These are phyloP conservation scores for Albophoma yamanashiensis DNA, from an alignment of 2,329 filamentous ascomycete genomes.

Conservation along the genomic window DNA sequence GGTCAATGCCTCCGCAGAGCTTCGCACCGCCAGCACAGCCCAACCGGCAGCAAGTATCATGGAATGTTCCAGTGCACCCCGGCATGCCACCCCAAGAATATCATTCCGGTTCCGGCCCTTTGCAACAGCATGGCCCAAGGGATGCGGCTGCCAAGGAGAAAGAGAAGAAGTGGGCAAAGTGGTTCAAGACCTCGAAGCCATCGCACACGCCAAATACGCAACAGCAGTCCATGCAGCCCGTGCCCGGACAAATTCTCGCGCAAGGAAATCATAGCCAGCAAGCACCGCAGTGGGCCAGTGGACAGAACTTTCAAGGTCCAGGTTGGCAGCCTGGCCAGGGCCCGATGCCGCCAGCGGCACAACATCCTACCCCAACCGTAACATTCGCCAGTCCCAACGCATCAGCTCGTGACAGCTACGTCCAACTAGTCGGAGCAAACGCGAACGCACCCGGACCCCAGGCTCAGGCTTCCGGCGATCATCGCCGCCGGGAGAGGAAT, in stretches of 20 bases:
- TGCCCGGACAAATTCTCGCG: background rate
- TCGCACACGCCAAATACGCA: constrained; percentile 1
- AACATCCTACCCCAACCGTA: no score
- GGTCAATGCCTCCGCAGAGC: background rate
- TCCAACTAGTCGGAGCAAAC: background rate
- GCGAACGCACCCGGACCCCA: background rate
- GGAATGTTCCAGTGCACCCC: background rate
- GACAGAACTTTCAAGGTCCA: background rate
- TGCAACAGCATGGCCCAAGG: background rate
- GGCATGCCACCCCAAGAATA: background rate
- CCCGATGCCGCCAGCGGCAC: no score
- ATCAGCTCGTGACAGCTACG: background rate
- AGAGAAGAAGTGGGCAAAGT: constrained; percentile 17
- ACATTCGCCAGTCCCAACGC: background rate
- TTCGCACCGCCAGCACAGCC: background rate
- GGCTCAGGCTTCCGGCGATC: background rate
- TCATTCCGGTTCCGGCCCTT: background rate
- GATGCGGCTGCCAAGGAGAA: constrained; percentile 8
- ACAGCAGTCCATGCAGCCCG: background rate
- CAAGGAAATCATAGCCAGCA: constrained; percentile 1
- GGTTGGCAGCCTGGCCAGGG: constrained; percentile 4
- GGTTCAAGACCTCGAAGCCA: constrained; percentile 15
- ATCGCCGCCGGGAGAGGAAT: constrained; percentile 13
- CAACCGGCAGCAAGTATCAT: background rate
- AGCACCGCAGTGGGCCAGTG: constrained; percentile 1